Percentiles rank a stretch among this genome's conserved stretches.
These are phyloP conservation scores for Epichloe glyceriae DNA, from an alignment of 2,329 filamentous ascomycete species.

Conservation along the genomic window DNA sequence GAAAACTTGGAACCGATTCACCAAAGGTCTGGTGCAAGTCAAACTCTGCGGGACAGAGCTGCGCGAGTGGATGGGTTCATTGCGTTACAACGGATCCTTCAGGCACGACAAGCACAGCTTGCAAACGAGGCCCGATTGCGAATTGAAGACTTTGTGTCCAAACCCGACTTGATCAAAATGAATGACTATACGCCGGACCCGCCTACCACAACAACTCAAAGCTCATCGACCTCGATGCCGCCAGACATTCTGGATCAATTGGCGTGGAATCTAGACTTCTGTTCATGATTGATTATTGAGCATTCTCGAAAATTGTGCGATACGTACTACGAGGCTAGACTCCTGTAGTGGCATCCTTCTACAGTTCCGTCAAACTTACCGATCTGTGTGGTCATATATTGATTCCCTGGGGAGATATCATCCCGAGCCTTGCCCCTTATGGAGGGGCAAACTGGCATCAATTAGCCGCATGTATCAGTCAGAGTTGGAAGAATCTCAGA, in stretches of 20 bases:
- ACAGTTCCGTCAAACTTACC: no score
- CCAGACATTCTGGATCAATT: constrained; percentile 23
- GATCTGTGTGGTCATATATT: no score
- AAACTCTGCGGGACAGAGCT: constrained; percentile 12
- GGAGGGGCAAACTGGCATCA: no score
- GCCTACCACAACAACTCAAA: neutral
- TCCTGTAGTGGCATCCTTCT: no score
- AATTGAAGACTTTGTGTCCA: neutral
- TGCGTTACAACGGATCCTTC: neutral
- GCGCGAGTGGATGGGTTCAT: constrained; percentile 13
- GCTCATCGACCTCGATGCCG: constrained; percentile 35
- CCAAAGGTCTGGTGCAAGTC: constrained; percentile 11
- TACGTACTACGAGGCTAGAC: no score
- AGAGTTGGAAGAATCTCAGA: no score
- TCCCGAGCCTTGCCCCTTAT: no score
- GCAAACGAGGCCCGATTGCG: neutral
- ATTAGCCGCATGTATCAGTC: no score
- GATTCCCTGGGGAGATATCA: no score
- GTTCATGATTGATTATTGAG: neutral
- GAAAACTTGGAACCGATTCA: constrained; percentile 15
- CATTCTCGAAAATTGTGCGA: no score
- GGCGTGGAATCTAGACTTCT: constrained; percentile 10
- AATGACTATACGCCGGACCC: neutral
- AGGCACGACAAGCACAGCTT: neutral
- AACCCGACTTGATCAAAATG: neutral